Evolutionary conservation across 2,329 filamentous ascomycete genomes (phyloP).

Genomic region (Xylariaceae sp.): DNA sequence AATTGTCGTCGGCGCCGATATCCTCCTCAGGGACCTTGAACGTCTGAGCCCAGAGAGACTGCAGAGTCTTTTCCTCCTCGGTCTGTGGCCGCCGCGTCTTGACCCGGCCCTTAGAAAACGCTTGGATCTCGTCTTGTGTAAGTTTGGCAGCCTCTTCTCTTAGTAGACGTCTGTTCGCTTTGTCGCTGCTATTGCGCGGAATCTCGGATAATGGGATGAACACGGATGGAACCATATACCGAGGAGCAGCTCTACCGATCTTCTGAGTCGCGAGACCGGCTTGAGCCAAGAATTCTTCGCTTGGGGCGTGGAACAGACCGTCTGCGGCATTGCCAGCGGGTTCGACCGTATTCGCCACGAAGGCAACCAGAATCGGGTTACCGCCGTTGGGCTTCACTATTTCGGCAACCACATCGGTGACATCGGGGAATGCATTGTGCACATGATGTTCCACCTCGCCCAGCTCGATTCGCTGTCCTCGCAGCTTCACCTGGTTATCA

Average conservation of each 20-base stretch:
- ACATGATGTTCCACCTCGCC: conserved; percentile 16
- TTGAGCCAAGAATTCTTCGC: conserved; percentile 10
- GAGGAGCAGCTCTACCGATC: conserved; percentile 23
- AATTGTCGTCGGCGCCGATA: conserved; percentile 9
- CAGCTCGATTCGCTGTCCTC: conserved; percentile 18
- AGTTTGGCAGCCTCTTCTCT: conserved; percentile 15
- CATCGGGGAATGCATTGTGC: background rate
- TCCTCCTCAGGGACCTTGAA: conserved; percentile 4
- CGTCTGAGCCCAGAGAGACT: conserved; percentile 10
- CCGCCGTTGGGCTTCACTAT: background rate
- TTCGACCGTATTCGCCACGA: background rate
- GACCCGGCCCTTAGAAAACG: background rate
- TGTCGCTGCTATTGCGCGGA: conserved; percentile 29
- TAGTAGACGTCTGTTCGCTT: conserved; percentile 32
- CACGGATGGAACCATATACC: conserved; percentile 35
- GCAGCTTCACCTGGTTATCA: conserved; percentile 16
- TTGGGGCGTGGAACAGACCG: background rate
- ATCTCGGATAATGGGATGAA: conserved; percentile 30
- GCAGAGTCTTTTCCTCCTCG: conserved; percentile 1
- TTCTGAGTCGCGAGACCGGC: background rate
- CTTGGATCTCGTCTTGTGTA: background rate
- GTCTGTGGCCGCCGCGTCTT: background rate
- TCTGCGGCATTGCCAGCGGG: background rate
- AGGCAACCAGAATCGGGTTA: background rate
- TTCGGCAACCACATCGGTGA: conserved; percentile 7